phyloP scores from a whole-genome alignment of 495 filamentous ascomycete genomes.

The Jackrogersella multiformis region DNA sequence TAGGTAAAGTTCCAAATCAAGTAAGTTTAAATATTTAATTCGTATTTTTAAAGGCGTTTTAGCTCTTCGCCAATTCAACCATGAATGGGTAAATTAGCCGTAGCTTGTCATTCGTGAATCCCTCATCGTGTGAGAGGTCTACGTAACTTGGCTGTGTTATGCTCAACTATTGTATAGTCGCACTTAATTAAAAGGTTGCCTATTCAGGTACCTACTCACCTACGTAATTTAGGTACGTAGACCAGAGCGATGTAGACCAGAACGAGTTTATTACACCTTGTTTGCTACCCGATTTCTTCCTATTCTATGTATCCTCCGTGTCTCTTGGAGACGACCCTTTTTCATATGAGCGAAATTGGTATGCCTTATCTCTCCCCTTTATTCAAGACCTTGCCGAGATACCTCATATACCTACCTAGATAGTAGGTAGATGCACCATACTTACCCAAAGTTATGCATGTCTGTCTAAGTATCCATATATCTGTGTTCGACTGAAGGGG shows the following conservation, averaged over 20 bases:
- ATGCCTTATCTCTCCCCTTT: constrained; percentile 3
- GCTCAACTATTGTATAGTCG: not conserved
- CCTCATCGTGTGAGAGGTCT: constrained; percentile 5
- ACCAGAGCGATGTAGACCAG: not conserved
- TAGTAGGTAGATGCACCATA: not conserved
- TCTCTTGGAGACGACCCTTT: not conserved
- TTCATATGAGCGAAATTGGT: constrained; percentile 12
- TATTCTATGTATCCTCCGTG: not conserved
- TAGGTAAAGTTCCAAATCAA: not conserved
- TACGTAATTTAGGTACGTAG: not conserved
- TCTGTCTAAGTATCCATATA: constrained; percentile 13
- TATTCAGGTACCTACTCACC: not conserved
- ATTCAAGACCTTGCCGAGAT: constrained; percentile 1
- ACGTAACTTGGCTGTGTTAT: constrained; percentile 14
- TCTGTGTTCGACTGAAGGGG: not conserved
- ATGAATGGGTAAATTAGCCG: not conserved
- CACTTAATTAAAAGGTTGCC: constrained; percentile 3
- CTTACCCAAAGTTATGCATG: constrained; percentile 15
- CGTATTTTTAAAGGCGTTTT: not conserved
- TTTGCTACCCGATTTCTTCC: not conserved
- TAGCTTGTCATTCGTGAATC: not conserved
- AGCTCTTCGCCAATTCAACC: not conserved
- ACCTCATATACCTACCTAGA: too few relatives aligned
- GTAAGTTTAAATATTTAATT: not conserved
- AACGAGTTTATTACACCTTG: not conserved